These are phyloP conservation scores for Penicillium sp. DNA, from an alignment of 2,329 filamentous ascomycete species.

Conservation along the genomic window DNA sequence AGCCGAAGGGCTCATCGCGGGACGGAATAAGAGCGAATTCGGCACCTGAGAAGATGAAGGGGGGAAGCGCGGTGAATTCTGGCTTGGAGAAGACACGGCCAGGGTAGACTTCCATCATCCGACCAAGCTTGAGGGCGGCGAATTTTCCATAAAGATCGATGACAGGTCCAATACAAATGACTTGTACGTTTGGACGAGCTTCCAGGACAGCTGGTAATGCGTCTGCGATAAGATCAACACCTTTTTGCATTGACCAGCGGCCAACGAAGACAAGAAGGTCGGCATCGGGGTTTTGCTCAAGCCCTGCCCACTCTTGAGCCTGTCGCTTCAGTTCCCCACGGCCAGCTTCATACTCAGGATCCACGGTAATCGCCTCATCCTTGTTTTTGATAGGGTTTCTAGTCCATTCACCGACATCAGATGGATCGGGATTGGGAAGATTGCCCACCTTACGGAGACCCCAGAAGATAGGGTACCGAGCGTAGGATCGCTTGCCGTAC, in stretches of 20 bases:
- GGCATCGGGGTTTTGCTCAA: conserved; percentile 65
- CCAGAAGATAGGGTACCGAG: conserved; percentile 72
- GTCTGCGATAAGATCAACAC: conserved; percentile 70
- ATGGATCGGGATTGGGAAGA: conserved; percentile 68
- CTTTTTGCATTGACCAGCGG: conserved; percentile 71
- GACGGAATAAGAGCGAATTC: conserved; percentile 72
- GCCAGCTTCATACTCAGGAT: conserved; percentile 59
- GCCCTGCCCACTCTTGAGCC: conserved; percentile 69
- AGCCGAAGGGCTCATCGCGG: conserved; percentile 70
- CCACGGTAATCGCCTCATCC: conserved; percentile 55
- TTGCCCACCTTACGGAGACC: conserved; percentile 65
- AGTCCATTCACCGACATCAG: conserved; percentile 65
- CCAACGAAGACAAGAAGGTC: conserved; percentile 71
- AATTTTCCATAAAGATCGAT: conserved; percentile 72
- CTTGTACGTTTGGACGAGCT: conserved; percentile 62
- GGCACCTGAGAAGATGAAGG: conserved; percentile 69
- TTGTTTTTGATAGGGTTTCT: conserved; percentile 52
- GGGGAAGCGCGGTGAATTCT: conserved; percentile 68
- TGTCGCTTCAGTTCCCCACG: conserved; percentile 61
- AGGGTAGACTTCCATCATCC: conserved; percentile 68
- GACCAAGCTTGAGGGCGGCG: conserved; percentile 66
- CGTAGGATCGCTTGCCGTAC: conserved; percentile 70
- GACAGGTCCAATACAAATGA: conserved; percentile 68
- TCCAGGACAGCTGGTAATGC: conserved; percentile 68
- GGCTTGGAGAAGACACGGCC: conserved; percentile 69